Evolutionary conservation across 2,329 filamentous ascomycete genomes (phyloP), one percentile per base, ranked within the genome.

Genomic region (Sporothrix dimorphospora): DNA sequence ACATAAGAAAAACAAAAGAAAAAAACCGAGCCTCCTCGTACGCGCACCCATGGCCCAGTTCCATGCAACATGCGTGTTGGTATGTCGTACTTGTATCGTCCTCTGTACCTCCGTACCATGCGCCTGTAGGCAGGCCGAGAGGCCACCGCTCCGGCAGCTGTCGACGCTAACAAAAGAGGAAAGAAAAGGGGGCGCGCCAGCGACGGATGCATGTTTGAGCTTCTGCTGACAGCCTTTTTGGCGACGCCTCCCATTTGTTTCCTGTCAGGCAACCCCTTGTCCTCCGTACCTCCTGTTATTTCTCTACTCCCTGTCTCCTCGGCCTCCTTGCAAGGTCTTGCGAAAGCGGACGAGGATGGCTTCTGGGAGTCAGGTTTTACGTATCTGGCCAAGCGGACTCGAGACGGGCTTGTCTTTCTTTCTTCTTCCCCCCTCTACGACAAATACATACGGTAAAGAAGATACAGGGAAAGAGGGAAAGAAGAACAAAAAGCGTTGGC

Each of bases 201-300:
- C n/a, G 49, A n/a, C 49, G 6, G 49, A 21, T 65, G 21, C 57
- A 40, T 65, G 61, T 65, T 65, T 65, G 61, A 65, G 61, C 61
- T 47, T n/a, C 61, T 65, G 61, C 61, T 65, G 38, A 65, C 61
- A 47, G 61, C 47, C 65, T 68, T 21, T 68, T 68, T 34, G 65
- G n/a, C 30, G 57, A 24, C 57, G 34, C 57, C n/a, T 63, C 57
- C 27, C 14, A 59, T 59, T 59, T 59, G 27, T 34, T 42, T 42
- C 57, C 34, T 24, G 57, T 47, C 42, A 47, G 42, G 42, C 42
- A 19, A 12, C 14, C 42, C 42, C 42, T 47, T 47, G 42, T 47
- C 42, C 6, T 47, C 19, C 16, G 42, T 47, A 47, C 49, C 49
- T 53, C 49, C 49, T 53, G 21, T 53, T 53, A 53, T 53, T 53